Evolutionary conservation across 2,329 filamentous ascomycete species (phyloP).

Genomic region (Pseudocercospora cruenta): DNA sequence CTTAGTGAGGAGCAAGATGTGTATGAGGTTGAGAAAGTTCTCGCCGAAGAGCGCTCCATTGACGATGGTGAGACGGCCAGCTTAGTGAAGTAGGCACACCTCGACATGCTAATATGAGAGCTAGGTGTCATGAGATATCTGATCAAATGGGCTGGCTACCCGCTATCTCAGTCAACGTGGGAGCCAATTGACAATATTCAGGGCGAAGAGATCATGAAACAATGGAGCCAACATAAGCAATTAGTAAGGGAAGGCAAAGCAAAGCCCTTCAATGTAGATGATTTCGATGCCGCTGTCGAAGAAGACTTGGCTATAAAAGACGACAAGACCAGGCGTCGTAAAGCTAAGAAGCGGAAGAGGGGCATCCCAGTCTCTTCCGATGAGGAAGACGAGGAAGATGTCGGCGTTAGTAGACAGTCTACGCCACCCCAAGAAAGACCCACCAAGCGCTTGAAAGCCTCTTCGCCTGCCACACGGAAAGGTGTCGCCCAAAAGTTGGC

Average conservation of each 20-base stretch:
- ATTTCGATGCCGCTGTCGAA: slow-evolving; percentile 25
- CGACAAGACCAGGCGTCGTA: slow-evolving; percentile 25
- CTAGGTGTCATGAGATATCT: slow-evolving; percentile 27
- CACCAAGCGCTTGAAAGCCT: neutral
- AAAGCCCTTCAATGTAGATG: slow-evolving; percentile 31
- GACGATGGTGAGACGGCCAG: slow-evolving; percentile 2
- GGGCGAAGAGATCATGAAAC: slow-evolving; percentile 15
- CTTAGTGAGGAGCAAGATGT: slow-evolving; percentile 25
- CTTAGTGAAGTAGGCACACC: neutral
- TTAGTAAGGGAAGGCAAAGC: slow-evolving; percentile 21
- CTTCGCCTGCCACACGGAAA: slow-evolving; percentile 21
- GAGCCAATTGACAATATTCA: slow-evolving; percentile 31
- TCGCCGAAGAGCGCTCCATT: slow-evolving; percentile 27
- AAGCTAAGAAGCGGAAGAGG: slow-evolving; percentile 32
- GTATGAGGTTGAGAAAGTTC: slow-evolving; percentile 39
- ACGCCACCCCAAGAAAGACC: neutral
- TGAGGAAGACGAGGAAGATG: neutral
- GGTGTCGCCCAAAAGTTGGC: slow-evolving; percentile 29
- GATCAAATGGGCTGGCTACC: slow-evolving; percentile 40
- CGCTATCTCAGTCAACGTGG: slow-evolving; percentile 34
- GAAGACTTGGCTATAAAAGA: slow-evolving; percentile 13
- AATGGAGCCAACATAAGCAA: slow-evolving; percentile 32
- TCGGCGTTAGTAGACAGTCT: neutral
- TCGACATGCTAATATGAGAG: neutral
- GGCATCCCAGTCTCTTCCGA: slow-evolving; percentile 13